Base-by-base conservation (phyloP, 306 rosid genomes). In the Vigna mungo region DNA sequence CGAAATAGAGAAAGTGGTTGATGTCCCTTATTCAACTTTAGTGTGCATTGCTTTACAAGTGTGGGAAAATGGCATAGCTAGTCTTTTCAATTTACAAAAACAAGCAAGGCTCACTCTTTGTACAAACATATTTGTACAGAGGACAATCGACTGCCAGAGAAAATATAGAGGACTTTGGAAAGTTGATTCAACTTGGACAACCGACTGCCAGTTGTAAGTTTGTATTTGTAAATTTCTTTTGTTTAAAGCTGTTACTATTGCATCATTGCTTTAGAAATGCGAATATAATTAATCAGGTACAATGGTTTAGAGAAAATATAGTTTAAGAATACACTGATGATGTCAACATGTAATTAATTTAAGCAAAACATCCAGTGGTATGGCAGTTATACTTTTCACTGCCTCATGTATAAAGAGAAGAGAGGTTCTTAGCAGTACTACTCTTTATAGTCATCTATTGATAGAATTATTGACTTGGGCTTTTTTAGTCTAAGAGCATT, bases 151-250 rank as follows among this genome's bases (percentile, higher is more conserved):
- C n/a, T n/a, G n/a, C n/a, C n/a, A n/a, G n/a, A n/a, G n/a, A n/a
- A n/a, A n/a, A n/a, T n/a, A n/a, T n/a, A n/a, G n/a, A n/a, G n/a
- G n/a, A n/a, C n/a, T n/a, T n/a, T n/a, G n/a, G n/a, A n/a, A n/a
- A n/a, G n/a, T n/a, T n/a, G n/a, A n/a, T n/a, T n/a, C n/a, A n/a
- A n/a, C n/a, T n/a, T n/a, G n/a, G n/a, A n/a, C n/a, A n/a, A n/a
- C n/a, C 87, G 76, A 52, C 85, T 59, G 75, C 68, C 71, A 86
- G 34, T 81, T 85, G 99, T 91, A 86, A 89, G 97, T 92, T 80
- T 73, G 46, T 72, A 48, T 66, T 63, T 62, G 16, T 65, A 56
- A 49, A 44, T 36, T 43, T 71, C 39, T 80, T 55, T 47, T 55
- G 65, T 80, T 49, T 77, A 73, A 36, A 72, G 47, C 43, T 32